A percentile compares a stretch with the other conserved stretches of the same genome.
These are phyloP conservation scores for Bipolaris cookei DNA, from an alignment of 2,329 filamentous ascomycete genomes.

Conservation along the genomic window DNA sequence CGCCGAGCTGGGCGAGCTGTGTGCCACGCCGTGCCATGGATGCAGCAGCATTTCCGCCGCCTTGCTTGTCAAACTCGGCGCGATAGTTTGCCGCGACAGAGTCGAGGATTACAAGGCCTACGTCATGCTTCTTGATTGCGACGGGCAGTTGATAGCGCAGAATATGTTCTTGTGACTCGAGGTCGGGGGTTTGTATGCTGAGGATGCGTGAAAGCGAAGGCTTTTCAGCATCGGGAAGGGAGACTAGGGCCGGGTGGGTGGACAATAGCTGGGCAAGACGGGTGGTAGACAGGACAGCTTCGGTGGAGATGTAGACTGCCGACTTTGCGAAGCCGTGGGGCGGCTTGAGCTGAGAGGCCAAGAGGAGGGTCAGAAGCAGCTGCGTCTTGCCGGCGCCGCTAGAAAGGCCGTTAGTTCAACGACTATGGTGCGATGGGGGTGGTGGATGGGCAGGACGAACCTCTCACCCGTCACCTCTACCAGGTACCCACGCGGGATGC, in stretches of 20 bases:
- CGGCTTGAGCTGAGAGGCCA: slow-evolving; percentile 80
- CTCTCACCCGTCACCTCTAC: slow-evolving; percentile 93
- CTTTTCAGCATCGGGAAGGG: slow-evolving; percentile 48
- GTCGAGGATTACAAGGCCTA: slow-evolving; percentile 86
- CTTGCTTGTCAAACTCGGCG: slow-evolving; percentile 77
- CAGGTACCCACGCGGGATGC: slow-evolving; percentile 79
- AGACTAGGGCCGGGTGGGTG: slow-evolving; percentile 66
- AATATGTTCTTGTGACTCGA: slow-evolving; percentile 96
- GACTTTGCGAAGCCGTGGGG: slow-evolving; percentile 73
- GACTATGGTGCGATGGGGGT: background rate
- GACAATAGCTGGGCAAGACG: slow-evolving; percentile 81
- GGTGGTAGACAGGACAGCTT: slow-evolving; percentile 80
- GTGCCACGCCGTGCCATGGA: slow-evolving; percentile 74
- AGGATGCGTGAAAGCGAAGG: slow-evolving; percentile 79
- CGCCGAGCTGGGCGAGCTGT: slow-evolving; percentile 78
- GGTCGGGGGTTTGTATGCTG: slow-evolving; percentile 82
- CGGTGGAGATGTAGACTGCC: slow-evolving; percentile 94
- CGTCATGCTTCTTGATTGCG: slow-evolving; percentile 73
- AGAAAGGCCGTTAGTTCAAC: slow-evolving; percentile 13
- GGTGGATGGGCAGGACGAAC: slow-evolving; percentile 36
- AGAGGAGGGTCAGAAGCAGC: slow-evolving; percentile 81
- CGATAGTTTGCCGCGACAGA: slow-evolving; percentile 95
- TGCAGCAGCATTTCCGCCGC: slow-evolving; percentile 43
- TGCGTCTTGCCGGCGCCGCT: slow-evolving; percentile 95
- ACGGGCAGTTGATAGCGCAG: slow-evolving; percentile 90